Evolutionary conservation across 2,329 filamentous ascomycete genomes (phyloP).

Genomic region (Apiospora kogelbergensis): DNA sequence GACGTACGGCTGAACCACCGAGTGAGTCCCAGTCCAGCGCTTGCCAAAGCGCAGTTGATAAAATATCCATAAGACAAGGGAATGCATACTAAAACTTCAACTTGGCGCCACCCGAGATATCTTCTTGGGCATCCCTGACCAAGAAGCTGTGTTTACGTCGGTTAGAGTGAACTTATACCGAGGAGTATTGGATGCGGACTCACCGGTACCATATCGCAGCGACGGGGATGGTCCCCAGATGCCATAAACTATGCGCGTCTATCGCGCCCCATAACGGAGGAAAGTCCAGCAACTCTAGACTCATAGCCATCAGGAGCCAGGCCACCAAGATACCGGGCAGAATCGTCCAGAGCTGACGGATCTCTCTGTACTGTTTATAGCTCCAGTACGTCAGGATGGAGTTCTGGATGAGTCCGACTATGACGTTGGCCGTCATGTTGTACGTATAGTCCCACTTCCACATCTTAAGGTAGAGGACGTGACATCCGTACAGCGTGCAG

Average conservation of each 20-base stretch:
- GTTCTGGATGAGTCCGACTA: constrained; percentile 77
- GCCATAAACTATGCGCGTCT: constrained; percentile 95
- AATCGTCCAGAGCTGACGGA: constrained; percentile 74
- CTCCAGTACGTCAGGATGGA: constrained; percentile 85
- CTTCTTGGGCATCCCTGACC: constrained; percentile 80
- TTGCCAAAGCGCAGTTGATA: background rate
- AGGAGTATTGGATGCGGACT: constrained; percentile 40
- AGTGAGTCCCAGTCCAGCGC: background rate
- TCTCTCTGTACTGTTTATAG: constrained; percentile 68
- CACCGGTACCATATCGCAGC: constrained; percentile 94
- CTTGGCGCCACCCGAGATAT: constrained; percentile 53
- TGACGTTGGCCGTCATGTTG: constrained; percentile 95
- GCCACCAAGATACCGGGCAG: constrained; percentile 91
- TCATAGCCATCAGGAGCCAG: constrained; percentile 92
- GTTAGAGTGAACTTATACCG: background rate
- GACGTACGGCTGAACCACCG: background rate
- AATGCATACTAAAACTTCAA: background rate
- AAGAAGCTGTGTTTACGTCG: constrained; percentile 63
- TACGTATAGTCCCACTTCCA: constrained; percentile 95
- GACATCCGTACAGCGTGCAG: constrained; percentile 66
- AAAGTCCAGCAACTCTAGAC: constrained; percentile 92
- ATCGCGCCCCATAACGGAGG: constrained; percentile 78
- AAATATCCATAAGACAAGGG: background rate
- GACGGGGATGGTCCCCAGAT: constrained; percentile 86
- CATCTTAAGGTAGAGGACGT: constrained; percentile 81